Percentiles rank a stretch among this genome's conserved stretches.
Evolutionary conservation across 2,329 filamentous ascomycete genomes (phyloP).

Genomic region (Pyrenophora teres): DNA sequence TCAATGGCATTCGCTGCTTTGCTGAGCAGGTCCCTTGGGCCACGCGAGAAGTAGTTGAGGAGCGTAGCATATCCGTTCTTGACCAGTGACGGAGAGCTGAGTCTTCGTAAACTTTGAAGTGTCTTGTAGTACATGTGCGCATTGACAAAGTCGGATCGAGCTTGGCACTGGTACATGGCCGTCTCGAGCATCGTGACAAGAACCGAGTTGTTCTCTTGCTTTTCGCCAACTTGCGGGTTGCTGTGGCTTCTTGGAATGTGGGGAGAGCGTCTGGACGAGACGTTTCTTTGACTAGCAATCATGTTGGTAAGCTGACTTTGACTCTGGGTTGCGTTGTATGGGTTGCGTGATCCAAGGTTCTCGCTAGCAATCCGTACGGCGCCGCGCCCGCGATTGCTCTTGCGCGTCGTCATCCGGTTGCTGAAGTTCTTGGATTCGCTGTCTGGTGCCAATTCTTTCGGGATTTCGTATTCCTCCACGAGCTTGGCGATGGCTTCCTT

Average conservation of each 20-base stretch:
- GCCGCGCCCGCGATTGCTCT: constrained; percentile 36
- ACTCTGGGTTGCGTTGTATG: constrained; percentile 42
- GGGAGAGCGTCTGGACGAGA: constrained; percentile 43
- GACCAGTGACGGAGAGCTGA: constrained; percentile 64
- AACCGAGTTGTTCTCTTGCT: constrained; percentile 53
- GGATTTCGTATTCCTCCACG: constrained; percentile 81
- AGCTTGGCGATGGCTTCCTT: constrained; percentile 80
- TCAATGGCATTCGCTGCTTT: constrained; percentile 74
- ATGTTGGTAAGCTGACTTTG: constrained; percentile 47
- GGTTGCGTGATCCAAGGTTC: constrained; percentile 58
- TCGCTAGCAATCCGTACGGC: constrained; percentile 36
- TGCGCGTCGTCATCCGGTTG: constrained; percentile 65
- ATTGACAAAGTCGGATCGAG: constrained; percentile 80
- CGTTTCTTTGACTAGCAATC: constrained; percentile 45
- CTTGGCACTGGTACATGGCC: constrained; percentile 75
- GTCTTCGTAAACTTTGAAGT: constrained; percentile 70
- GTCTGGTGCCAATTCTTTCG: constrained; percentile 66
- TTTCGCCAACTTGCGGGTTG: constrained; percentile 44
- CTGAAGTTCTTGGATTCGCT: constrained; percentile 68
- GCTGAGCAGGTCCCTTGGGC: constrained; percentile 70
- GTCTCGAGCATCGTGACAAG: constrained; percentile 75
- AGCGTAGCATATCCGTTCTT: constrained; percentile 72
- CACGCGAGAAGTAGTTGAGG: constrained; percentile 73
- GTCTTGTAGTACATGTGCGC: constrained; percentile 87
- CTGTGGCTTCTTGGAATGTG: constrained; percentile 48